phyloP scores from a whole-genome alignment of 2,329 filamentous ascomycete species.

The Alternaria consortialis region DNA sequence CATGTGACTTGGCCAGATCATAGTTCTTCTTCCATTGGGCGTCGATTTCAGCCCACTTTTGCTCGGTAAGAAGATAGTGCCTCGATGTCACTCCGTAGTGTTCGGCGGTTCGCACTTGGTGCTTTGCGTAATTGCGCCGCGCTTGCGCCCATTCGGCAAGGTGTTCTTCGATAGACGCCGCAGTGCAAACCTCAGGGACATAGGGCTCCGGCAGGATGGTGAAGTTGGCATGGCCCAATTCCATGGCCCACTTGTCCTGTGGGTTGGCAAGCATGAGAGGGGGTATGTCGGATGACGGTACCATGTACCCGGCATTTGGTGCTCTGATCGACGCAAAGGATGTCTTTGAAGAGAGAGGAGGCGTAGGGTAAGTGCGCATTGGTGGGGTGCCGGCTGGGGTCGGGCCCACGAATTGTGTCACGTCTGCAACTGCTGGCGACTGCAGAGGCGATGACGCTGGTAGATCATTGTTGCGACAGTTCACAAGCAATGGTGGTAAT shows the following conservation, averaged over 20 bases:
- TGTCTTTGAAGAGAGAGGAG: slow-evolving; percentile 78
- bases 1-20: slow-evolving; percentile 65
- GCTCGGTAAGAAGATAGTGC: slow-evolving; percentile 83
- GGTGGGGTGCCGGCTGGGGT: slow-evolving; percentile 61
- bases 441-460: slow-evolving; percentile 82
- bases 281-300: slow-evolving; percentile 66
- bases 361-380: slow-evolving; percentile 64
- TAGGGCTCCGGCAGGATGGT: slow-evolving; percentile 87
- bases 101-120: slow-evolving; percentile 85
- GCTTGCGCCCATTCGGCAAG: slow-evolving; percentile 84
- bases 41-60: slow-evolving; percentile 88
- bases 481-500: slow-evolving; percentile 80
- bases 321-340: slow-evolving; percentile 77
- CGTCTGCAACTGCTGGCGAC: slow-evolving; percentile 78
- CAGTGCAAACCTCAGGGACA: slow-evolving; percentile 68
- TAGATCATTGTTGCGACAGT: slow-evolving; percentile 62
- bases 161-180: slow-evolving; percentile 69
- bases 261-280: slow-evolving; percentile 73
- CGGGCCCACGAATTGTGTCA: slow-evolving; percentile 55
- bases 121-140: slow-evolving; percentile 86
- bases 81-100: slow-evolving; percentile 91
- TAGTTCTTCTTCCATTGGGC: slow-evolving; percentile 75
- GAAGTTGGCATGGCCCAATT: slow-evolving; percentile 92
- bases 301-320: slow-evolving; percentile 53
- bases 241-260: slow-evolving; percentile 82